phyloP scores from a whole-genome alignment of 106 monocot species.

The Dioscorea dumetorum region DNA sequence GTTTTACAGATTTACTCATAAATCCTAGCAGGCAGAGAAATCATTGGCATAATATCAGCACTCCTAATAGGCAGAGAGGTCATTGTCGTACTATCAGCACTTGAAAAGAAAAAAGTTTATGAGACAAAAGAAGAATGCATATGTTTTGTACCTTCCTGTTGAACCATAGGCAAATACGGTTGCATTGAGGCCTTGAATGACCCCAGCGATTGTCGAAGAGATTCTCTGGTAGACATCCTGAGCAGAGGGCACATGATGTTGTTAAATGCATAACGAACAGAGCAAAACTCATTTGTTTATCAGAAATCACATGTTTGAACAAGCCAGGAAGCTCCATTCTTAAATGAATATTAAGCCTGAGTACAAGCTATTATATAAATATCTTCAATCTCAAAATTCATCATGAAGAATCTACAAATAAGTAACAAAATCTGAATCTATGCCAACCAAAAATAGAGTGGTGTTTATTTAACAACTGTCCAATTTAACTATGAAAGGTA shows the following conservation, averaged over 20 bases:
- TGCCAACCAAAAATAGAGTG: background rate
- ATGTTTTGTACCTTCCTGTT: conserved; percentile 80
- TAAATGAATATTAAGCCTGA: background rate
- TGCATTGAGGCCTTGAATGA: conserved; percentile 95
- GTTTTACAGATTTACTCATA: too few species aligned
- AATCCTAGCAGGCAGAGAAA: background rate
- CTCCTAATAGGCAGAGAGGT: background rate
- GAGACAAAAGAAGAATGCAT: background rate
- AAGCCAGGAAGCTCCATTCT: background rate
- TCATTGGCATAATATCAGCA: background rate
- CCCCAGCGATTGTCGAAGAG: conserved; percentile 78
- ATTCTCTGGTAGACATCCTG: conserved; percentile 92
- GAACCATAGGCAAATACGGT: conserved; percentile 99
- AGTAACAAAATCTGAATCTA: background rate
- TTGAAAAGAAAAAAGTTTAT: background rate
- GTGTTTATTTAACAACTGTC: background rate
- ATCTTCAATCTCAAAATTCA: too few species aligned
- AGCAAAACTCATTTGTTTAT: too few species aligned
- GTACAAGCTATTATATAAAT: too few species aligned
- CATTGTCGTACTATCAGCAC: background rate
- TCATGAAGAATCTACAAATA: too few species aligned
- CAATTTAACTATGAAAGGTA: background rate
- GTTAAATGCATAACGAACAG: background rate
- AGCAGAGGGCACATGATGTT: background rate
- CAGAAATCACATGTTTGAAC: background rate